Percentiles rank a stretch among this genome's conserved stretches.
Conservation (phyloP, 208 protist genomes). For the Trypanosoma brucei region DNA sequence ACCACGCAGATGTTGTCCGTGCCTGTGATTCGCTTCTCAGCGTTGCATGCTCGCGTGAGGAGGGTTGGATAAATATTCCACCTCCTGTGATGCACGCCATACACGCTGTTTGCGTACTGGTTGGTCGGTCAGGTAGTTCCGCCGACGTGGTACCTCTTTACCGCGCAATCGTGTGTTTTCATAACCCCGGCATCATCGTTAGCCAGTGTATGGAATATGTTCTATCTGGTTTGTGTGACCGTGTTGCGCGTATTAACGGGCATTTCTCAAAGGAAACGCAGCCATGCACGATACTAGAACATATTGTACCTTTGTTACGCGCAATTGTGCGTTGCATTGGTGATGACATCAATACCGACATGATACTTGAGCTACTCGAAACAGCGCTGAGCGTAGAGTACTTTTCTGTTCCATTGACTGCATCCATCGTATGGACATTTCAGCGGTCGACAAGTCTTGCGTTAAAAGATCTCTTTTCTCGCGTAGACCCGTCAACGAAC, state of each 20-base stretch:
- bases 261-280: slow-evolving; percentile 21
- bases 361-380: slow-evolving; percentile 70
- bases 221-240: slow-evolving; percentile 66
- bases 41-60: slow-evolving; percentile 44
- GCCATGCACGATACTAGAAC: slow-evolving; percentile 45
- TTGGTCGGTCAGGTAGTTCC: slow-evolving; percentile 35
- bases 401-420: slow-evolving; percentile 40
- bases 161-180: slow-evolving; percentile 56
- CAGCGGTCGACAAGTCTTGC: slow-evolving; percentile 26
- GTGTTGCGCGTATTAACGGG: slow-evolving; percentile 28
- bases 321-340: slow-evolving; percentile 51
- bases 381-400: slow-evolving; percentile 33
- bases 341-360: slow-evolving; percentile 82
- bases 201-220: slow-evolving; percentile 64
- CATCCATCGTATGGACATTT: slow-evolving; percentile 35
- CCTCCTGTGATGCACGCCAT: slow-evolving; percentile 35
- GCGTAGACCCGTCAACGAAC: slow-evolving; percentile 52
- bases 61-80: slow-evolving; percentile 68
- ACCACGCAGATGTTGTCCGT: slow-evolving; percentile 28
- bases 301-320: slow-evolving; percentile 50
- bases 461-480: slow-evolving; percentile 53
- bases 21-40: slow-evolving; percentile 38
- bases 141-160: slow-evolving; percentile 56
- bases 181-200: slow-evolving; percentile 65
- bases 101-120: slow-evolving; percentile 37